phyloP scores from a whole-genome alignment of 78 protist species.

The Dictyostelium firmibasis region DNA sequence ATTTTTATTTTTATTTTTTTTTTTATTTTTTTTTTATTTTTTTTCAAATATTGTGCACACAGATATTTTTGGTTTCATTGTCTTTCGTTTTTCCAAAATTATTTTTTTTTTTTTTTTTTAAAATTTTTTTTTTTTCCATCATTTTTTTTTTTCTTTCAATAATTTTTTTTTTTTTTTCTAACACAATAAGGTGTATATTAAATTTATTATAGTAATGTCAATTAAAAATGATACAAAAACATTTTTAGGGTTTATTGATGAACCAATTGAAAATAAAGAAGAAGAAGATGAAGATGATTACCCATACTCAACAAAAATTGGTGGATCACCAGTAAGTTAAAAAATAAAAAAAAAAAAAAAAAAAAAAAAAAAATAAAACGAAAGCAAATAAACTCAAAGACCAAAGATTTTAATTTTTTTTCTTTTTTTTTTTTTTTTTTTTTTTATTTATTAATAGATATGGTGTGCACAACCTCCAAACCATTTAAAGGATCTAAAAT shows the following conservation, averaged over 20 bases:
- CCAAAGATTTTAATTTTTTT: neutral
- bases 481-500: slow-evolving; percentile 38
- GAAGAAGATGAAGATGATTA: slow-evolving; percentile 10
- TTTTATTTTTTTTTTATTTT: neutral
- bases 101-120: neutral
- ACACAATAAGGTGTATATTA: too few species aligned
- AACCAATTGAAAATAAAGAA: slow-evolving; percentile 3
- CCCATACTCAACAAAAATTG: slow-evolving; percentile 42
- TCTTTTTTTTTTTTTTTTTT: neutral
- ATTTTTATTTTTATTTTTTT: neutral
- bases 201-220: neutral
- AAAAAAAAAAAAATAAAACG: too few species aligned
- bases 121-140: neutral
- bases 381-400: too few species aligned
- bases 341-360: neutral
- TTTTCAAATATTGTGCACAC: too few species aligned
- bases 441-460: neutral
- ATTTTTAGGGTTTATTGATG: slow-evolving; percentile 41
- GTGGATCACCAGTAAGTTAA: slow-evolving; percentile 61
- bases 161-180: neutral
- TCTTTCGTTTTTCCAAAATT: neutral
- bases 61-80: too few species aligned
- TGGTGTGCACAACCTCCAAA: slow-evolving; percentile 67
- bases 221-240: slow-evolving; percentile 28
- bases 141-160: neutral